Evolutionary conservation across 441 rosid genomes (phyloP), one percentile per base, ranked within the genome.

Genomic region (Pelargonium cotyledonis): DNA sequence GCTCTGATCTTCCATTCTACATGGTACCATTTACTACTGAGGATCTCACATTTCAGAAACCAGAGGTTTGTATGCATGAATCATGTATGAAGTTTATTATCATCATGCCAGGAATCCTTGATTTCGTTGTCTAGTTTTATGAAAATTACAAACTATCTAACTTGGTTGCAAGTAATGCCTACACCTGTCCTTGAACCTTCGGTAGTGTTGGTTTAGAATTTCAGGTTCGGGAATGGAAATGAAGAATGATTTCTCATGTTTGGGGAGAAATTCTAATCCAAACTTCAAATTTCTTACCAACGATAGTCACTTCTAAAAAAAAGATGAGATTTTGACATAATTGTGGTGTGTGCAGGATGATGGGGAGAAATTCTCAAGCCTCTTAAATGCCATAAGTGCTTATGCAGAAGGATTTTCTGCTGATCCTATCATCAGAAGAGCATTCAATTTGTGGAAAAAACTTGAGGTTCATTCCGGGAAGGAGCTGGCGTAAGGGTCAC

Each of bases 341-440:
- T 3, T 49, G n/a, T 51, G 44, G 65, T 65, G 76, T 70, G 26
- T 78, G 62, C 90, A 91, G 96, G 96, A 95, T 73, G 76, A 88
- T 31, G 97, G 96, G 62, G 94, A 88, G 83, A 94, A 88, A 73
- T 86, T 89, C 76, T 80, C 78, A 9, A 84, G 85, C 78, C 87
- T 95, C 38, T 70, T 95, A 74, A 80, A 70, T 0, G 99, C 99
- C 10, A 83, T 95, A 18, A 79, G 92, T 23, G 91, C 90, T 16
- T 89, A 88, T 69, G 97, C 97, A 1, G 94, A 94, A 80, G 99
- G 99, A 44, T 91, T 84, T 68, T 90, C 96, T 10, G 90, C 92
- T 12, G 96, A 91, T 77, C 85, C 84, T 15, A 76, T 89, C 74
- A 87, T 91, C 47, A 78, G 90, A 80, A 85, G 91, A 81, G 85